Conservation (phyloP, 495 filamentous ascomycete genomes). For the Tetracladium setigerum region DNA sequence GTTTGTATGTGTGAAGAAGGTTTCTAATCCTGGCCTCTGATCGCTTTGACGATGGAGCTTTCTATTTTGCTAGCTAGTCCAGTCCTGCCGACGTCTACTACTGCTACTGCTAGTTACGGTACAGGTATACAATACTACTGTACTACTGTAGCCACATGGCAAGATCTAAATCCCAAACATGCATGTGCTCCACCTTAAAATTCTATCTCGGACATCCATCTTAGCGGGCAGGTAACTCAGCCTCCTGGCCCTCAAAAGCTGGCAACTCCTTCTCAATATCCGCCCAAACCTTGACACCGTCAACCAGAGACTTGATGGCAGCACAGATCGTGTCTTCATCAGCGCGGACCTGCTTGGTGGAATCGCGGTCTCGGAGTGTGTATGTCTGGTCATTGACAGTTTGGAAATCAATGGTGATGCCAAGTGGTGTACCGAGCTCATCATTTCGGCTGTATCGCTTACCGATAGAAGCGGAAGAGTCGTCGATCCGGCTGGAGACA, state of each 20-base stretch:
- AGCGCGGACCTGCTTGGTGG: constrained; percentile 64
- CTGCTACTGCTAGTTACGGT: too few relatives aligned
- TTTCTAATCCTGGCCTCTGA: too few relatives aligned
- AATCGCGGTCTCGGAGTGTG: constrained; percentile 67
- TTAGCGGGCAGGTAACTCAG: constrained; percentile 22
- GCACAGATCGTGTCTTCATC: constrained; percentile 52
- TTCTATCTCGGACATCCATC: not conserved
- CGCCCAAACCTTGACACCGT: constrained; percentile 53
- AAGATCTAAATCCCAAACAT: too few relatives aligned
- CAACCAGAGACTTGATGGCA: constrained; percentile 51
- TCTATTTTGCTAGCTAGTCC: too few relatives aligned
- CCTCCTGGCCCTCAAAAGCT: constrained; percentile 51
- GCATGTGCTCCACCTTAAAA: not conserved
- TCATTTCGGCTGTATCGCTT: constrained; percentile 69
- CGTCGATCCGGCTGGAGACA: constrained; percentile 59
- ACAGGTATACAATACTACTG: too few relatives aligned
- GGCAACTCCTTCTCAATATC: constrained; percentile 53
- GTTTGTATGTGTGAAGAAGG: too few relatives aligned
- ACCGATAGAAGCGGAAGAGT: constrained; percentile 62
- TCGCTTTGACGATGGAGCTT: too few relatives aligned
- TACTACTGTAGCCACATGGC: too few relatives aligned
- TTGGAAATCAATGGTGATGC: constrained; percentile 70
- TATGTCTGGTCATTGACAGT: constrained; percentile 61
- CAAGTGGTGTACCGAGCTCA: constrained; percentile 65
- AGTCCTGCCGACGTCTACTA: too few relatives aligned